Percentiles rank a stretch among this genome's conserved stretches.
Conservation (phyloP, 2,329 filamentous ascomycete genomes). For the Penicillium sp. region DNA sequence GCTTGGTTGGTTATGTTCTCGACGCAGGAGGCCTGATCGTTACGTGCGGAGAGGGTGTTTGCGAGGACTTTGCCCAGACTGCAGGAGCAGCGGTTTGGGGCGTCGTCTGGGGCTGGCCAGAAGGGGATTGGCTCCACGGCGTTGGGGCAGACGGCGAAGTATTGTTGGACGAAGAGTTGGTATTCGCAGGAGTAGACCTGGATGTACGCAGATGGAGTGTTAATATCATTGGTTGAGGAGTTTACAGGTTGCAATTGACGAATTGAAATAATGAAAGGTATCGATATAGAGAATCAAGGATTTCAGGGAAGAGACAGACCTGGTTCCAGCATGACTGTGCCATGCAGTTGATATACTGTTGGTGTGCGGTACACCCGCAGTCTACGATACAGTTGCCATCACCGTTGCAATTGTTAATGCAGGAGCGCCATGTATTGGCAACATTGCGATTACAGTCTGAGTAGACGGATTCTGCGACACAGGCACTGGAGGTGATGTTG, state of each 20-base stretch:
- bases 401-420: slow-evolving; percentile 25
- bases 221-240: not conserved
- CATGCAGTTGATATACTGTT: slow-evolving; percentile 43
- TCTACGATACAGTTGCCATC: slow-evolving; percentile 27
- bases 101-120: slow-evolving; percentile 42
- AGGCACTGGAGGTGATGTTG: slow-evolving; percentile 29
- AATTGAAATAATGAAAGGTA: no score
- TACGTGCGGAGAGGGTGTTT: slow-evolving; percentile 25
- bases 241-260: no score
- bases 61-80: slow-evolving; percentile 39
- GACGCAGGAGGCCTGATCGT: slow-evolving; percentile 27
- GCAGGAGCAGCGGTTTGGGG: slow-evolving; percentile 43
- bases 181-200: slow-evolving; percentile 47
- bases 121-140: slow-evolving; percentile 43
- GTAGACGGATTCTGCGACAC: slow-evolving; percentile 25
- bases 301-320: slow-evolving; percentile 20
- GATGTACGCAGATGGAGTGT: not conserved
- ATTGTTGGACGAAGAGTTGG: slow-evolving; percentile 43
- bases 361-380: slow-evolving; percentile 31
- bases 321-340: slow-evolving; percentile 46
- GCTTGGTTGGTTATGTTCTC: slow-evolving; percentile 23
- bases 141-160: slow-evolving; percentile 37
- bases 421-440: slow-evolving; percentile 25
- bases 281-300: not conserved
- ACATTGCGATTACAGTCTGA: slow-evolving; percentile 29